A percentile compares a stretch with the other conserved stretches of the same genome.
Conservation (phyloP, 352 stramenopile genomes). For the Globisporangium parvum region DNA sequence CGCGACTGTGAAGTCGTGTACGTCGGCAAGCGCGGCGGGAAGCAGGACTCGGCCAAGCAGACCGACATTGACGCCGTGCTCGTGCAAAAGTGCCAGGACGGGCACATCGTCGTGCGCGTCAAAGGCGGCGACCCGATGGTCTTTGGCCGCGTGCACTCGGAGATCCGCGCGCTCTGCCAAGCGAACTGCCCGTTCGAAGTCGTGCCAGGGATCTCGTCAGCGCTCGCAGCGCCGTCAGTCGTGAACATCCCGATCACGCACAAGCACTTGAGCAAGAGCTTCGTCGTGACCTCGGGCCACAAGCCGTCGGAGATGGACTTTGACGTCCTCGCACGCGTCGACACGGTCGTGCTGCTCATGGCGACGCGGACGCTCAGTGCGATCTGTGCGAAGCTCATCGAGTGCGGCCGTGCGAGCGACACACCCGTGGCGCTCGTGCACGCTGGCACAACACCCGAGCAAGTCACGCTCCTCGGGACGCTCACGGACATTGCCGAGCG, state of each 20-base stretch:
- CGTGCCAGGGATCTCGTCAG: slow-evolving; percentile 63
- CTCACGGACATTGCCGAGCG: slow-evolving; percentile 43
- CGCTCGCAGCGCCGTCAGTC: slow-evolving; percentile 47
- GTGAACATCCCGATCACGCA: slow-evolving; percentile 64
- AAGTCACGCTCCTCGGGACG: slow-evolving; percentile 44
- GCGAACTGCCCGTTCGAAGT: slow-evolving; percentile 53
- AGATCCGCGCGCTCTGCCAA: slow-evolving; percentile 47
- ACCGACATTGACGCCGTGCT: slow-evolving; percentile 59
- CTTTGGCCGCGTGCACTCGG: slow-evolving; percentile 66
- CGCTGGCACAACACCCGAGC: slow-evolving; percentile 47
- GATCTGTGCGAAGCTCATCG: slow-evolving; percentile 40
- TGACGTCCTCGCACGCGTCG: slow-evolving; percentile 89
- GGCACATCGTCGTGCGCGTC: slow-evolving; percentile 57
- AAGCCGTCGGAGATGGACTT: slow-evolving; percentile 73
- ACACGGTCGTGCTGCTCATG: slow-evolving; percentile 89
- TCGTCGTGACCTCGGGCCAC: slow-evolving; percentile 63
- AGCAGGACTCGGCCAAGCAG: slow-evolving; percentile 61
- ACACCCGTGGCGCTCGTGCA: slow-evolving; percentile 62
- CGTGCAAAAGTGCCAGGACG: slow-evolving; percentile 38
- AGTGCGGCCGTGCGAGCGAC: slow-evolving; percentile 23
- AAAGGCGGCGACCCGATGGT: slow-evolving; percentile 73
- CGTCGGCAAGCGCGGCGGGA: slow-evolving; percentile 62
- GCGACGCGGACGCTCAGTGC: slow-evolving; percentile 64
- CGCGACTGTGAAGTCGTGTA: slow-evolving; percentile 56
- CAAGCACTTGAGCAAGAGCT: slow-evolving; percentile 56